These are phyloP conservation scores for Stylosanthes scabra DNA, from an alignment of 331 rosid species.

Conservation along the genomic window DNA sequence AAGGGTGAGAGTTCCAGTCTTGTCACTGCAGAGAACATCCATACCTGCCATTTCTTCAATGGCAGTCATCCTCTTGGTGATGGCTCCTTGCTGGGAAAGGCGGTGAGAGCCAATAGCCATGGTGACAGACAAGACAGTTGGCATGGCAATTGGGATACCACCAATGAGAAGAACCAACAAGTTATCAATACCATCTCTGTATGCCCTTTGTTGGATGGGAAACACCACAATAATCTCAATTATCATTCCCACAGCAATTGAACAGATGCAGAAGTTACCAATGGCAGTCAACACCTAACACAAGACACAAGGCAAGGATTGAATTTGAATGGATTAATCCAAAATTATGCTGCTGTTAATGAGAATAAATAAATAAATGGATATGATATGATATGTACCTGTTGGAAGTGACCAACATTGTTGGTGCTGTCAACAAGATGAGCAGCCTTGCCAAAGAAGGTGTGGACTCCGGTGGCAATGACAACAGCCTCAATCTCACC, in stretches of 20 bases:
- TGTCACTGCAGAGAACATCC: slow-evolving; percentile 98
- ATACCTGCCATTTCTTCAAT: slow-evolving; percentile 98
- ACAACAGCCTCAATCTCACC: slow-evolving; percentile 96
- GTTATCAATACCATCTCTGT: slow-evolving; percentile 93
- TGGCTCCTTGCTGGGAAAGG: slow-evolving; percentile 89
- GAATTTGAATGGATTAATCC: background rate
- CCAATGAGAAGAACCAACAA: slow-evolving; percentile 88
- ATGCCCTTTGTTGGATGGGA: slow-evolving; percentile 74
- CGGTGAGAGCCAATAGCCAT: slow-evolving; percentile 98
- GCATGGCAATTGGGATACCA: slow-evolving; percentile 98
- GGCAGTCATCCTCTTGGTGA: slow-evolving; percentile 97
- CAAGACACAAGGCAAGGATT: slow-evolving; percentile 13
- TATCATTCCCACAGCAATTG: slow-evolving; percentile 81
- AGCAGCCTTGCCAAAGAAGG: slow-evolving; percentile 97
- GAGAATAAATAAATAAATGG: background rate
- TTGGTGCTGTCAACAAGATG: slow-evolving; percentile 96
- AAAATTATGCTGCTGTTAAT: background rate
- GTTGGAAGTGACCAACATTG: slow-evolving; percentile 95
- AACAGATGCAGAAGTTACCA: slow-evolving; percentile 95
- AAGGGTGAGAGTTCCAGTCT: slow-evolving; percentile 96
- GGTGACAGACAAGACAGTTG: slow-evolving; percentile 91
- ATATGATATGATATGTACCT: slow-evolving; percentile 50
- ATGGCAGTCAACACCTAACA: slow-evolving; percentile 91
- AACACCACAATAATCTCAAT: slow-evolving; percentile 85
- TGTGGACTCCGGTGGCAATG: slow-evolving; percentile 95